Evolutionary conservation across 805 yeast genomes (phyloP).

Genomic region (Wickerhamiella occidentalis): DNA sequence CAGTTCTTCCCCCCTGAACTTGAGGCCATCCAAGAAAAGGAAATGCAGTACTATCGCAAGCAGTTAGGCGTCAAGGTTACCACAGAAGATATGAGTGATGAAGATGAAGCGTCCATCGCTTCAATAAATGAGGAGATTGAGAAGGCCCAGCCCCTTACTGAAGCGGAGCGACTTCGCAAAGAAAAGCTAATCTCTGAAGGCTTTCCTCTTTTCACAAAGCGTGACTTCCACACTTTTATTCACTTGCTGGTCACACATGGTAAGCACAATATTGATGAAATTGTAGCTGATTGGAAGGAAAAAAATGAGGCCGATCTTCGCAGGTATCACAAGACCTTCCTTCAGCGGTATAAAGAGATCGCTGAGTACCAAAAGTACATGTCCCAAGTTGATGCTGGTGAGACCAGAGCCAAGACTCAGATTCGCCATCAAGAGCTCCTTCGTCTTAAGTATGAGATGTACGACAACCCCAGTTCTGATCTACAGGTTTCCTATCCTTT

Average conservation of each 20-base stretch:
- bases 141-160: constrained; percentile 67
- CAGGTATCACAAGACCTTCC: constrained; percentile 65
- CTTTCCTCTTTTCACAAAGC: constrained; percentile 66
- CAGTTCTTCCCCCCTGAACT: constrained; percentile 73
- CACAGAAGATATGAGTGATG: constrained; percentile 30
- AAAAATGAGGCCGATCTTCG: constrained; percentile 68
- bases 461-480: constrained; percentile 64
- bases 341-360: constrained; percentile 63
- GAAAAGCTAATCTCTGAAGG: constrained; percentile 56
- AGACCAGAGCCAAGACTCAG: constrained; percentile 54
- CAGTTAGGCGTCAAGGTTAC: constrained; percentile 53
- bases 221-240: constrained; percentile 78
- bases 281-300: constrained; percentile 47
- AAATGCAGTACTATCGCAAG: constrained; percentile 64
- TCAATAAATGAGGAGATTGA: constrained; percentile 43
- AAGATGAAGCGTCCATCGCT: constrained; percentile 35
- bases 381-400: constrained; percentile 76
- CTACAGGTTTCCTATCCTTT: constrained; percentile 63
- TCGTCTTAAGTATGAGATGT: constrained; percentile 58
- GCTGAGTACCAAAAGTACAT: constrained; percentile 85
- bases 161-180: constrained; percentile 53
- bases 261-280: constrained; percentile 52
- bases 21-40: constrained; percentile 64
- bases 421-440: constrained; percentile 67
- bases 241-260: constrained; percentile 66